Evolutionary conservation across 208 protist species (phyloP), one percentile per base, ranked within the genome.

Genomic region (Tritrichomonas musculus): DNA sequence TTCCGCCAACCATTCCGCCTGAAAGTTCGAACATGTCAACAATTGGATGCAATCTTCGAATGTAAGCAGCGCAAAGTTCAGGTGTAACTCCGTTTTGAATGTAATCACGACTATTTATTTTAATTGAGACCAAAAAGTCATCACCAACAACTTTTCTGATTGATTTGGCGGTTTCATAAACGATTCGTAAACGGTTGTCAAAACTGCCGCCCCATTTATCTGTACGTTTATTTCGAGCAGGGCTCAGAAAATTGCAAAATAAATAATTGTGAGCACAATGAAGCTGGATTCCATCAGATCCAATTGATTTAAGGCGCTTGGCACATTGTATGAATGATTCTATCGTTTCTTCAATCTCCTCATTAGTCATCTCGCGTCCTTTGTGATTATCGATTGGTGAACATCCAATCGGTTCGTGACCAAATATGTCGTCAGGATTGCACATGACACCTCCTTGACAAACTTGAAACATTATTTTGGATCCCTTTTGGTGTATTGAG

Each of bases 391-490:
- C n/a, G 11, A 60, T 22, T 22, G 53, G 53, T 5, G 53, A 60
- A 17, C 53, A 60, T 60, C 53, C 53, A 17, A 60, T 17, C 17
- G 53, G 53, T 17, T 60, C 53, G 53, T 22, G 17, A 60, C 53
- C 53, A 17, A 22, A 17, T 22, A 60, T 60, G 11, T 22, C 17
- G 11, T 60, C 53, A 17, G 11, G 5, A 17, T 22, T 60, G 53
- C 53, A 60, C 17, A 22, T 84, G 22, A 33, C 9, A 20, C 73
- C n/a, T 30, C 73, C 73, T 13, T 84, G n/a, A 53, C n/a, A 3
- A n/a, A 84, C n/a, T 25, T 84, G 73, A n/a, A 84, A 84, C 41
- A 84, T 84, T 1, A 84, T 53, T n/a, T 84, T 84, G 2, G 41
- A 53, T 84, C 73, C 73, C n/a, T 84, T 33, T 47, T 84, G 17